Conservation (phyloP, 768 basidiomycete species). For the Thelephora ganbajun region DNA sequence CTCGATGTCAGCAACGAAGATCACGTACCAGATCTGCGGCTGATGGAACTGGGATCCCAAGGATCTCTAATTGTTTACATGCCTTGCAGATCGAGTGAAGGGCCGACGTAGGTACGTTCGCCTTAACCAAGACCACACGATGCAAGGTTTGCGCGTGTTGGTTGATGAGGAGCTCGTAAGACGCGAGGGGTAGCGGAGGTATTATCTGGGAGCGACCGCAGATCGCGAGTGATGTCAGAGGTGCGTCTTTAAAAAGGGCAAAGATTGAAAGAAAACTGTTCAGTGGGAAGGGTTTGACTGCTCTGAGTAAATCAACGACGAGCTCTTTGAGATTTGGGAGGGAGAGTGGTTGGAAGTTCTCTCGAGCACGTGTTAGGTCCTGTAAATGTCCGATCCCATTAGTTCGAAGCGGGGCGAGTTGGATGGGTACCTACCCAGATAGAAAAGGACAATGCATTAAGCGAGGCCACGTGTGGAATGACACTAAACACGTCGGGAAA, state of each 20-base stretch:
- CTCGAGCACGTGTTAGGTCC: conserved; percentile 20
- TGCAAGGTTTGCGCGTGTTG: conserved; percentile 28
- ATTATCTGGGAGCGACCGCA: conserved; percentile 21
- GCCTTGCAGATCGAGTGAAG: conserved; percentile 25
- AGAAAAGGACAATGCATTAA: conserved; percentile 50
- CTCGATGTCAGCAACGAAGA: conserved; percentile 1
- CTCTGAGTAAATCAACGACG: conserved; percentile 34
- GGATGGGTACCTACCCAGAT: conserved; percentile 31
- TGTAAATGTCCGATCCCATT: conserved; percentile 9
- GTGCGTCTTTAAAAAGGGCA: conserved; percentile 18
- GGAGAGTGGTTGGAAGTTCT: conserved; percentile 10
- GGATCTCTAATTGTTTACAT: conserved; percentile 32
- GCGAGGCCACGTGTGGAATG: conserved; percentile 31
- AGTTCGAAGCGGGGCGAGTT: background rate
- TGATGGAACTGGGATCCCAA: conserved; percentile 34
- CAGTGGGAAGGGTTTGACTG: conserved; percentile 12
- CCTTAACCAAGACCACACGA: conserved; percentile 33
- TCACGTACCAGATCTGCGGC: conserved; percentile 32
- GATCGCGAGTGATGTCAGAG: conserved; percentile 18
- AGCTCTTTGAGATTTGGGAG: conserved; percentile 34
- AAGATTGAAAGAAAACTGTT: conserved; percentile 16
- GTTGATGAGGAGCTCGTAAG: conserved; percentile 25
- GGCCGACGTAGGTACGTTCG: conserved; percentile 24
- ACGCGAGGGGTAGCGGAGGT: conserved; percentile 27
- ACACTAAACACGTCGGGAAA: conserved; percentile 35